These are phyloP conservation scores for Leccinum arenicola DNA, from an alignment of 768 basidiomycete species.

Conservation along the genomic window DNA sequence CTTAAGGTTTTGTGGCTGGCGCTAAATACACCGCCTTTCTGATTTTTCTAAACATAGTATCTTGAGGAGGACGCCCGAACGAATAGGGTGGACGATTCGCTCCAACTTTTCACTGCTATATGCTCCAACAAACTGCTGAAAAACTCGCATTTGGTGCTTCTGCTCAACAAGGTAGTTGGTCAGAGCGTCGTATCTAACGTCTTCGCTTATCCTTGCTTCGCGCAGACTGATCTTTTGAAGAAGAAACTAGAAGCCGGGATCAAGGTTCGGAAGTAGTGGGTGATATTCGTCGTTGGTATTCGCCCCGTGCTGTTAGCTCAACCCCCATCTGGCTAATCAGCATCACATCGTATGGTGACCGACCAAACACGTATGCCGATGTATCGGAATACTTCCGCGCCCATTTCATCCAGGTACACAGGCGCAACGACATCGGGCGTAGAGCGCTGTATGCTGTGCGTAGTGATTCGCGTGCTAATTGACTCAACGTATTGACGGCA, in stretches of 20 bases:
- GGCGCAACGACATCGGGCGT: constrained; percentile 56
- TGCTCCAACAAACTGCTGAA: constrained; percentile 74
- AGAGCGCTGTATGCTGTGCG: constrained; percentile 65
- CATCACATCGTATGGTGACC: constrained; percentile 74
- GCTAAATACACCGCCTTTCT: constrained; percentile 13
- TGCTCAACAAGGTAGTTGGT: constrained; percentile 69
- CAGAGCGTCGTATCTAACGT: constrained; percentile 3
- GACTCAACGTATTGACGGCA: constrained; percentile 8
- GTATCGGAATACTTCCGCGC: constrained; percentile 80
- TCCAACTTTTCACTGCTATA: constrained; percentile 73
- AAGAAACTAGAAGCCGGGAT: constrained; percentile 68
- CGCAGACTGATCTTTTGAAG: constrained; percentile 67
- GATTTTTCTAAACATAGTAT: constrained; percentile 45
- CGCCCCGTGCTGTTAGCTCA: background rate
- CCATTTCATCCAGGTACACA: constrained; percentile 78
- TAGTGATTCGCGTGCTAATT: constrained; percentile 16
- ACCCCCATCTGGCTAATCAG: constrained; percentile 32
- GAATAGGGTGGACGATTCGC: constrained; percentile 79
- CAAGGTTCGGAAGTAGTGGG: constrained; percentile 75
- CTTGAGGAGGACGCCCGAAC: constrained; percentile 78
- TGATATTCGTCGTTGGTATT: constrained; percentile 16
- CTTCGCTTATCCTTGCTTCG: constrained; percentile 8
- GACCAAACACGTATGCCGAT: constrained; percentile 66
- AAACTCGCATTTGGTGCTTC: constrained; percentile 67
- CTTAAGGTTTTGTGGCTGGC: background rate